Evolutionary conservation across 2,329 filamentous ascomycete species (phyloP), one percentile per base, ranked within the genome.

Genomic region (Penicillium sp.): DNA sequence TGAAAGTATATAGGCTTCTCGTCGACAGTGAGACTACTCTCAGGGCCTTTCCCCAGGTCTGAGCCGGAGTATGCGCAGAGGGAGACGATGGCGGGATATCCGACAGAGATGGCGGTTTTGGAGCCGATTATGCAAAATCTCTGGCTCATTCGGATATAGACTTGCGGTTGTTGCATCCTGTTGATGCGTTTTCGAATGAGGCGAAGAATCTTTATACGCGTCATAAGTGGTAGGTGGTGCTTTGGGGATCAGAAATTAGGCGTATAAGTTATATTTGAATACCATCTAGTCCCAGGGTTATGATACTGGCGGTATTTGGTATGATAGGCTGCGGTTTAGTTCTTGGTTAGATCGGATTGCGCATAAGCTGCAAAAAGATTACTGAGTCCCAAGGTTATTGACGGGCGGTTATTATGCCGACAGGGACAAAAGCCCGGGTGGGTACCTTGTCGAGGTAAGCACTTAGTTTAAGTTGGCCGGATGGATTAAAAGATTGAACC

Each of bases 81-180:
- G n/a, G 51, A 72, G 63, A 51, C 51, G 3, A 41, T 55, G 7
- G 52, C 46, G 8, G 65, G 64, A 7, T 68, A 67, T 43, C 67
- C 66, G 28, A 67, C 66, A 0, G 64, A 63, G 34, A 68, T 69
- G 64, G 59, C 66, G 7, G 67, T 69, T 39, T 49, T 68, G 32
- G 64, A 69, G 40, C 66, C 66, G 18, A 69, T 65, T 6, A 67
- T 69, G 66, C 65, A 69, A 64, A 68, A 38, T 69, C 69, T 14
- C 51, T 69, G 1, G 65, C 66, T 14, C 66, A 69, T 52, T 66
- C 65, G 4, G 64, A 69, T 54, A 59, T 69, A 14, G 66, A 68
- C 47, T 38, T 68, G 27, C 64, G 65, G 1, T 46, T 65, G 41
- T 44, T 66, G 46, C 62, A 68, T 47, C 63, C 65, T 6, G 62